Evolutionary conservation across 1,284 basidiomycete genomes (phyloP), one percentile per base, ranked within the genome.

Genomic region (Sphaerobolus stellatus): DNA sequence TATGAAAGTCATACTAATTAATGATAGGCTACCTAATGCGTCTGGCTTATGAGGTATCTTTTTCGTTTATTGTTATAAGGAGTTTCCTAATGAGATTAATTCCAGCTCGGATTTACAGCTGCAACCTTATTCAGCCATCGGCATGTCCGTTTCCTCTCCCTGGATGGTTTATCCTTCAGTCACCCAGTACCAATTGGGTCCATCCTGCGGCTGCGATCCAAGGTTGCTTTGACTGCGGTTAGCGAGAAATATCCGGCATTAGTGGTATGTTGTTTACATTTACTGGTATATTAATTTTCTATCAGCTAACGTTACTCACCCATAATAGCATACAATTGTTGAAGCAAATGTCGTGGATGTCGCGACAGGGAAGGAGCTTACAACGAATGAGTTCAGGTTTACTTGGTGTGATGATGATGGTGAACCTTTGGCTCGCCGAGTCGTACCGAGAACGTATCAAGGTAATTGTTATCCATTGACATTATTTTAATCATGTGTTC

Each of bases 111-210:
- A 1, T 90, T 89, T 64, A 79, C 84, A 16, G 90, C 85, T 62
- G 78, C 86, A 1, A 81, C 80, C 36, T 71, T 91, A 55, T 90
- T 91, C 66, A 85, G 87, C 5, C 80, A 80, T 22, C 78, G 80
- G 27, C 82, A 80, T 2, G 77, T 91, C 54, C 80, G 80, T 8
- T 93, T 92, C 72, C 73, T 90, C 33, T 85, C 88, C 2, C 78
- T 92, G 9, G 90, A 92, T 66, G 82, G 83, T 48, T 91, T 92
- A 65, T 82, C 83, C 2, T 92, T 93, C 72, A 77, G 81, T 45
- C 78, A 82, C n/a, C 89, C 90, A 0, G 90, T 93, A 0, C 86
- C 88, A 2, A 90, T 92, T 50, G 90, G 90, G 5, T 90, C 86
- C 0, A 86, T 92, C 48, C 78, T 92, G 8, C 80, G 84, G 8